Conservation (phyloP, 257 asterid species). For the Solanum arcanum region DNA sequence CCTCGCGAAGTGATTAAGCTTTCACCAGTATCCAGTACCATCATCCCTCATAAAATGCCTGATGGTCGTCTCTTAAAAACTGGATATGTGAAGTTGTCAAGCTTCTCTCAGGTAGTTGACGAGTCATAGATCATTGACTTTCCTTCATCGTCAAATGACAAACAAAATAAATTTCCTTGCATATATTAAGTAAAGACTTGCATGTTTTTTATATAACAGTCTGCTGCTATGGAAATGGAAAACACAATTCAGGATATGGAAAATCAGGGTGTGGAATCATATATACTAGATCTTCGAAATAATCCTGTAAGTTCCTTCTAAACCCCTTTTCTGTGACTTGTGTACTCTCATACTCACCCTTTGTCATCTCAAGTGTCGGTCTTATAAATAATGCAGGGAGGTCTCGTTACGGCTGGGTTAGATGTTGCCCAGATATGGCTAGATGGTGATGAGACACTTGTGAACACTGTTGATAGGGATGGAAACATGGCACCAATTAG, state of each 20-base stretch:
- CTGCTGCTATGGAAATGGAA: slow-evolving; percentile 84
- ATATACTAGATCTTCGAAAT: slow-evolving; percentile 81
- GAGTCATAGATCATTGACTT: not conserved
- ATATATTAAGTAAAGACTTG: not conserved
- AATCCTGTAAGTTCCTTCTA: slow-evolving; percentile 51
- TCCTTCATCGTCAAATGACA: not conserved
- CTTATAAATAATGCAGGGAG: slow-evolving; percentile 48
- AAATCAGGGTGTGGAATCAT: slow-evolving; percentile 83
- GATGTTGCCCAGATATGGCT: slow-evolving; percentile 97
- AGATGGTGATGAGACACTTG: slow-evolving; percentile 81
- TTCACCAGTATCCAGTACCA: slow-evolving; percentile 68
- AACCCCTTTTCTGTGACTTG: not conserved
- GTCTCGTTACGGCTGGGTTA: slow-evolving; percentile 84
- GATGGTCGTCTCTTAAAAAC: slow-evolving; percentile 63
- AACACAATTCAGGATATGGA: slow-evolving; percentile 73
- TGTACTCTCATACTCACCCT: not conserved
- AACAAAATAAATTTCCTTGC: not conserved
- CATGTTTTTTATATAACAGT: slow-evolving; percentile 24
- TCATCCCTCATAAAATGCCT: slow-evolving; percentile 55
- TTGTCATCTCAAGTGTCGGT: not conserved
- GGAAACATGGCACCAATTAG: slow-evolving; percentile 70
- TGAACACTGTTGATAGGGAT: slow-evolving; percentile 76
- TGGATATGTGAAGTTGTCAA: slow-evolving; percentile 72
- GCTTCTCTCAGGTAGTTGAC: slow-evolving; percentile 69
- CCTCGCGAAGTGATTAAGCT: slow-evolving; percentile 81